Evolutionary conservation across 2,329 filamentous ascomycete species (phyloP), one percentile per base, ranked within the genome.

Genomic region (Stagonosporopsis vannaccii): DNA sequence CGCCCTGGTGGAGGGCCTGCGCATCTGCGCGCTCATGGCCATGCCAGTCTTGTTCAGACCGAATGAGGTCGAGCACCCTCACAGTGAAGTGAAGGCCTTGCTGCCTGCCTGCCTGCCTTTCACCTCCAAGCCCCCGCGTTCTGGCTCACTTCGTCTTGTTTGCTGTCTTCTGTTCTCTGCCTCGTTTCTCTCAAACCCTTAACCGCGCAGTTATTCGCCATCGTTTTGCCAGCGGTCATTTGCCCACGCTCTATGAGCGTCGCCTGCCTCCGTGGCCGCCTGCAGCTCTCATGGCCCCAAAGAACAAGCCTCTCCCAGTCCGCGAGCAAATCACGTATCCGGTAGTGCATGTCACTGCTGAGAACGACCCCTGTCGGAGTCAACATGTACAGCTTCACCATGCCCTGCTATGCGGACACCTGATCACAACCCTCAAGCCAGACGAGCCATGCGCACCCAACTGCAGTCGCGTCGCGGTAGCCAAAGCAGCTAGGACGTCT

Each of bases 321-420:
- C 48, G 48, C 11, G 48, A 51, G 13, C 4, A 2, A 9, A 44
- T 51, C 13, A 44, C 23, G 3, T 51, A 51, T 6, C 48, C 48
- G 1, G 32, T 6, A 23, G 25, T 51, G 5, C 23, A 19, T 11
- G 30, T 44, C 40, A 36, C 23, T 8, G 9, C 17, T 2, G 23
- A 19, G 4, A 23, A 22, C 19, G 9, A 30, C 15, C 32, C 40
- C 2, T 43, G 40, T 35, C n/a, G 17, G 22, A 23, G 42, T n/a
- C 6, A 12, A 4, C 12, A 8, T 7, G 36, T 9, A 1, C 23
- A n/a, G 15, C 44, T 20, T 19, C 17, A 51, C 19, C 39, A 51
- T n/a, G 32, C 43, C 17, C 17, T 51, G 1, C 6, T 5, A 0
- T 51, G 48, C 15, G 30, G 40, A 13, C 48, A 51, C 20, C 25